These are phyloP conservation scores for Zoysia pacifica DNA, from an alignment of 176 grass and related monocot genomes.

Conservation along the genomic window DNA sequence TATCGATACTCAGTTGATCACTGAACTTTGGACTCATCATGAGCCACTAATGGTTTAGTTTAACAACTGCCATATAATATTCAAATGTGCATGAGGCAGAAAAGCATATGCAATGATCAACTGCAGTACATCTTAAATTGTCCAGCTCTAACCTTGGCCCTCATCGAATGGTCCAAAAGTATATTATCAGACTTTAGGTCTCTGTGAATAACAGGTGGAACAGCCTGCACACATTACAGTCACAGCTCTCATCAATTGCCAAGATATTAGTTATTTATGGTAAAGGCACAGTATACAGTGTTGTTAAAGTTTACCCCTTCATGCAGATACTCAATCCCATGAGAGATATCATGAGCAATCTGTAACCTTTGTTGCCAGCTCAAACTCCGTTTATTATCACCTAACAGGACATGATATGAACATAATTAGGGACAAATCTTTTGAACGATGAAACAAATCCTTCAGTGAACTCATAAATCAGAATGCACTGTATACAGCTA, in stretches of 20 bases:
- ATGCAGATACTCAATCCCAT: constrained; percentile 97
- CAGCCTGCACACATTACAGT: constrained; percentile 68
- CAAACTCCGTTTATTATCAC: constrained; percentile 69
- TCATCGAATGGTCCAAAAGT: constrained; percentile 87
- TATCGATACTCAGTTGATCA: constrained; percentile 14
- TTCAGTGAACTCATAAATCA: not conserved
- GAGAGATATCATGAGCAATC: constrained; percentile 84
- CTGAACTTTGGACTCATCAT: not conserved
- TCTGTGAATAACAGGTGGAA: constrained; percentile 89
- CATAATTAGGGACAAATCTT: constrained; percentile 4
- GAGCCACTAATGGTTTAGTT: constrained; percentile 28
- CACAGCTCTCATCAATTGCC: constrained; percentile 34
- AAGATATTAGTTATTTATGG: constrained; percentile 28
- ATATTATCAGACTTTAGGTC: constrained; percentile 98
- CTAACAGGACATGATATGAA: constrained; percentile 44
- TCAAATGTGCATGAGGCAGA: constrained; percentile 34
- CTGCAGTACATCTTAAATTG: not conserved
- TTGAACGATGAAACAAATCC: not conserved
- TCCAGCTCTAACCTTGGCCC: constrained; percentile 64
- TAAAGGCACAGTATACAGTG: constrained; percentile 22
- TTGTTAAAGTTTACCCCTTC: constrained; percentile 71
- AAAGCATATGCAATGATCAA: constrained; percentile 27
- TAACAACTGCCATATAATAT: constrained; percentile 33
- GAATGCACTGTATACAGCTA: not conserved
- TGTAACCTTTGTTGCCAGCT: constrained; percentile 93